Percentiles rank a stretch among this genome's conserved stretches.
Conservation (phyloP, 495 filamentous ascomycete species). For the Pseudomonodictys pantanalensis region DNA sequence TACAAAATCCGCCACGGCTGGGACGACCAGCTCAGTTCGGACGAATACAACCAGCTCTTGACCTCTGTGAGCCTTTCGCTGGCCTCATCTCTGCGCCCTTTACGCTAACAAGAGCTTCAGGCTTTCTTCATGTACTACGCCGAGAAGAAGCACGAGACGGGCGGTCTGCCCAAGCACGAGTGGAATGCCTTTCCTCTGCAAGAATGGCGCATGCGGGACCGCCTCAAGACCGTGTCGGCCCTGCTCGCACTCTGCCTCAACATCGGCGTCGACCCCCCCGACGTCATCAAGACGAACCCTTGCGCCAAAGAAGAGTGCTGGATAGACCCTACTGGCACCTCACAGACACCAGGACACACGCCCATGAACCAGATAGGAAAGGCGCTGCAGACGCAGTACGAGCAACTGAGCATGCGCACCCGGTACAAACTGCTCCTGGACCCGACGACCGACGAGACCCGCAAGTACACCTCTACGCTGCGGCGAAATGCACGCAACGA, state of each 20-base stretch:
- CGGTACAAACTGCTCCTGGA: conserved; percentile 96
- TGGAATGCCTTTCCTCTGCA: conserved; percentile 61
- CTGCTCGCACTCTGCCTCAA: conserved; percentile 93
- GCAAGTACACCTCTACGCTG: conserved; percentile 87
- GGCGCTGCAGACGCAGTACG: conserved; percentile 90
- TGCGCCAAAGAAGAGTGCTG: conserved; percentile 93
- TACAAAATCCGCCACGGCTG: conserved; percentile 59
- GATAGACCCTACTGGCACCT: conserved; percentile 82
- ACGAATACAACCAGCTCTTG: conserved; percentile 53
- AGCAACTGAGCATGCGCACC: conserved; percentile 87
- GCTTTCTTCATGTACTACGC: conserved; percentile 99
- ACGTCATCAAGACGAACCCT: conserved; percentile 90
- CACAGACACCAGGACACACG: conserved; percentile 64
- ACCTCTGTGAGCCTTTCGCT: conserved; percentile 51
- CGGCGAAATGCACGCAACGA: conserved; percentile 93
- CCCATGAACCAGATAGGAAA: conserved; percentile 94
- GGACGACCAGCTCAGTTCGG: conserved; percentile 66
- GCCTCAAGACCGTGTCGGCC: conserved; percentile 93
- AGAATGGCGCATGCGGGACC: conserved; percentile 96
- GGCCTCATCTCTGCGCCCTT: background rate
- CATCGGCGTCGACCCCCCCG: conserved; percentile 94
- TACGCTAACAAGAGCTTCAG: conserved; percentile 43
- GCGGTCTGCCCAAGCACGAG: conserved; percentile 76
- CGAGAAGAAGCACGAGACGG: conserved; percentile 96
- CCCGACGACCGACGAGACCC: conserved; percentile 93